Conservation (phyloP, 208 protist species). For the Trypanosomatidae sp. region DNA sequence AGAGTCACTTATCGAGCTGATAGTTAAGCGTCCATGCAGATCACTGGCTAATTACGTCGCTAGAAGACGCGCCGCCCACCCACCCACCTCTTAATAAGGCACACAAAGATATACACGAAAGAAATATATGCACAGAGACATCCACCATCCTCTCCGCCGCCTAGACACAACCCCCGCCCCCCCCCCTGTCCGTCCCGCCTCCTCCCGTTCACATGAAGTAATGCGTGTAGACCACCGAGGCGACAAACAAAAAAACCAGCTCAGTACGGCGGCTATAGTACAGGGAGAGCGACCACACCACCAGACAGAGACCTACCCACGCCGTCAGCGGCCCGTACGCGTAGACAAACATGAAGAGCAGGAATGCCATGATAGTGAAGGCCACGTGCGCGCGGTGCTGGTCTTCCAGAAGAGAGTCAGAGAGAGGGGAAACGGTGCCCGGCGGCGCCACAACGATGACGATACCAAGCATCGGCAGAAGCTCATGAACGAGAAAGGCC, state of each 20-base stretch:
- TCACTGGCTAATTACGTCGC: neutral
- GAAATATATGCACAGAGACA: neutral
- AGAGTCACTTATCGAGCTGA: neutral
- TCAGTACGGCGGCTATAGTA: slow-evolving; percentile 26
- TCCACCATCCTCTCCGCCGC: neutral
- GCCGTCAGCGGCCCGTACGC: slow-evolving; percentile 9
- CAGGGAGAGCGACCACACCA: slow-evolving; percentile 37
- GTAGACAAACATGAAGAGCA: slow-evolving; percentile 16
- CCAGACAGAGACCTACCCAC: slow-evolving; percentile 17
- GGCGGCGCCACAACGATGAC: neutral
- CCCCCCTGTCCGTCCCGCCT: neutral
- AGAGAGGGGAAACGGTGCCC: neutral
- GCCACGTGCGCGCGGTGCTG: slow-evolving; percentile 34
- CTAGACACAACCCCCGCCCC: neutral
- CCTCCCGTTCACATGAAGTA: slow-evolving; percentile 20
- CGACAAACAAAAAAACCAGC: slow-evolving; percentile 30
- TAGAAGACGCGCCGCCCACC: neutral
- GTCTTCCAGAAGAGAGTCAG: slow-evolving; percentile 13
- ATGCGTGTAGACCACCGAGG: slow-evolving; percentile 30
- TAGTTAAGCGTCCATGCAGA: neutral
- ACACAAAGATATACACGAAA: neutral
- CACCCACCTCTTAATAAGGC: neutral
- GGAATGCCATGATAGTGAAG: slow-evolving; percentile 39
- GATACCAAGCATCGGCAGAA: slow-evolving; percentile 30
- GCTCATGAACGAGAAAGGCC: slow-evolving; percentile 31